Evolutionary conservation across 352 stramenopile species (phyloP), one percentile per base, ranked within the genome.

Genomic region (Hyaloperonospora brassicae): DNA sequence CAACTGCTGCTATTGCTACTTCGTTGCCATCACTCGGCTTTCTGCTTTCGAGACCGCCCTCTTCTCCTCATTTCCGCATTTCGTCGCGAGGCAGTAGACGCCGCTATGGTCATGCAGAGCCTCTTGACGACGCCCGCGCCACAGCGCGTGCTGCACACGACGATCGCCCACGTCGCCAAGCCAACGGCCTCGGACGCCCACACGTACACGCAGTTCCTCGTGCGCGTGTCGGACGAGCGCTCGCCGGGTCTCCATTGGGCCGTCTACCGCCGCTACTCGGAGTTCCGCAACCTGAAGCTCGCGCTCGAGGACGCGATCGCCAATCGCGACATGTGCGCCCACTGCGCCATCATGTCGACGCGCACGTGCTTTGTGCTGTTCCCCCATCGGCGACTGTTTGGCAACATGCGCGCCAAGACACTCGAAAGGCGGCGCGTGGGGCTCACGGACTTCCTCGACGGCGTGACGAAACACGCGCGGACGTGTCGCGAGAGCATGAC

Each of bases 351-450:
- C 60, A 87, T 94, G 73, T 59, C 77, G 51, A 89, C 87, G 62
- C 79, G 78, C 63, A 84, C 79, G 47, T 83, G 68, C 61, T 89
- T 94, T 53, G 73, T 89, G 65, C 69, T 89, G 43, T 92, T 94
- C 64, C 81, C 81, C 14, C 73, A 79, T 50, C 78, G 82, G 36
- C 76, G 79, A 8, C 63, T 86, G 21, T 92, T 94, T 38, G 71
- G 76, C 45, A 92, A 87, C 59, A 60, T 78, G 24, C 78, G 72
- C 40, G 77, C 87, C 53, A 78, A 76, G 35, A 86, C 84, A 45
- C 74, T 94, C 13, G 79, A 91, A 60, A 50, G 62, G 46, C 82
- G 84, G n/a, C 76, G 82, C 52, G 34, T 86, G 36, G 79, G 84
- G 2, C 73, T 94, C 30, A 87, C 89, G 45, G 52, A 57, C 5